phyloP scores from a whole-genome alignment of 2,329 filamentous ascomycete genomes.

The Ceratocystiopsis sp. region DNA sequence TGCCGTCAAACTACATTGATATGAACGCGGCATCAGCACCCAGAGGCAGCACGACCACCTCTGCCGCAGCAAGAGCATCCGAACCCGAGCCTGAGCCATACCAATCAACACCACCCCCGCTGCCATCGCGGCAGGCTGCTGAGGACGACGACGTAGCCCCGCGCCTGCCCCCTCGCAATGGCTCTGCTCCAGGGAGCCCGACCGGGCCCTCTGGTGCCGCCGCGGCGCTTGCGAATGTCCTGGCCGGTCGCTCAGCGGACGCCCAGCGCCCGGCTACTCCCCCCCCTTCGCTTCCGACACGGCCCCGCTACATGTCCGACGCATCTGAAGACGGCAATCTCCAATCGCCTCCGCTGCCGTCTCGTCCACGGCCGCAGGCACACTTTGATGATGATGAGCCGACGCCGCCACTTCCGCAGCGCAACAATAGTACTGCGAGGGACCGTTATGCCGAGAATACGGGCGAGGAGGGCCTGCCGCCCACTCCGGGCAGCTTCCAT shows the following conservation, averaged over 20 bases:
- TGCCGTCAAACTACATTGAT: conserved; percentile 91
- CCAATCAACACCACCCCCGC: conserved; percentile 1
- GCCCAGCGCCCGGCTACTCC: conserved; percentile 21
- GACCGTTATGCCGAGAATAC: conserved; percentile 18
- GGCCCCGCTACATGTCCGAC: conserved; percentile 45
- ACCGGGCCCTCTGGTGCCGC: conserved; percentile 26
- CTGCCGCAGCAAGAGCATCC: no score
- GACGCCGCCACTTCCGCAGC: conserved; percentile 9
- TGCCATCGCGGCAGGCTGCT: conserved; percentile 26
- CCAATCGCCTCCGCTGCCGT: conserved; percentile 42
- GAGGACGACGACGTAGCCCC: conserved; percentile 22
- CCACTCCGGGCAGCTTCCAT: conserved; percentile 67
- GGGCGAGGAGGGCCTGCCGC: conserved; percentile 10
- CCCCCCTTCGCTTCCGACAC: conserved; percentile 27
- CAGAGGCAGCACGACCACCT: conserved; percentile 18
- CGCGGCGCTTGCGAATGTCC: conserved; percentile 36
- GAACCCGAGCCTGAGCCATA: no score
- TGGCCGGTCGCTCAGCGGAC: conserved; percentile 26
- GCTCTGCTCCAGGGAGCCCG: conserved; percentile 16
- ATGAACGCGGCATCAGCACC: background rate
- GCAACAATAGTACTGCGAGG: conserved; percentile 7
- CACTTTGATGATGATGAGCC: conserved; percentile 18
- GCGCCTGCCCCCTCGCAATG: conserved; percentile 21
- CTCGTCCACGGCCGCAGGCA: conserved; percentile 39
- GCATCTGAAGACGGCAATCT: conserved; percentile 50